Percentiles rank a stretch among this genome's conserved stretches.
Evolutionary conservation across 441 rosid genomes (phyloP).

Genomic region (Jatropha podagrica): DNA sequence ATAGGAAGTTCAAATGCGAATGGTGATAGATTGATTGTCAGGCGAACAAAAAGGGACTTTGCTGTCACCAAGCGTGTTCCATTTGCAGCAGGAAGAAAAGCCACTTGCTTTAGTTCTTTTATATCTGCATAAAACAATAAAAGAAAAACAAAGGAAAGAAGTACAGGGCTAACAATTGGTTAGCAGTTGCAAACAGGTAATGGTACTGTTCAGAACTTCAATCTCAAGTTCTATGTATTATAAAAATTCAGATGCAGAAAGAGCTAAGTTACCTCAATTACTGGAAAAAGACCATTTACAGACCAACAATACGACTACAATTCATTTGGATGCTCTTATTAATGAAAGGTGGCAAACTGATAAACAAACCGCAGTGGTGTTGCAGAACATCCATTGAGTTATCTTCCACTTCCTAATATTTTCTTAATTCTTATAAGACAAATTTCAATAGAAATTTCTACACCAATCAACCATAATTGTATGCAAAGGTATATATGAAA

Average conservation of each 20-base stretch:
- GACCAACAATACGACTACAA: neutral
- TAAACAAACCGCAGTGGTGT: neutral
- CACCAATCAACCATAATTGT: neutral
- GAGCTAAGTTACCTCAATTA: constrained; percentile 1
- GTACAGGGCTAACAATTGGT: constrained; percentile 7
- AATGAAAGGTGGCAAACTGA: neutral
- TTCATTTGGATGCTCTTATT: neutral
- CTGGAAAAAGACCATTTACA: neutral
- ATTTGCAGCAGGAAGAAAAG: constrained; percentile 95
- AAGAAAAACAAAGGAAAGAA: neutral
- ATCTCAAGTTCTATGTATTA: neutral
- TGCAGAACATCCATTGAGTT: neutral
- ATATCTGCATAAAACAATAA: constrained; percentile 51
- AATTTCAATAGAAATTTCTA: neutral
- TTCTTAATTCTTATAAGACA: neutral
- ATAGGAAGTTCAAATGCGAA: constrained; percentile 96
- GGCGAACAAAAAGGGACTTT: constrained; percentile 77
- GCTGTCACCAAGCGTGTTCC: constrained; percentile 93
- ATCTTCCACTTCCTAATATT: neutral
- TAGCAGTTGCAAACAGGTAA: constrained; percentile 5
- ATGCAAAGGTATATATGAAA: neutral
- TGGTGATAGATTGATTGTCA: constrained; percentile 85
- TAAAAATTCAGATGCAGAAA: neutral
- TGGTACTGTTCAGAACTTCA: neutral
- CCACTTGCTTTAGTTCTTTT: constrained; percentile 67